Percentiles rank a stretch among this genome's conserved stretches.
phyloP scores from a whole-genome alignment of 805 yeast genomes.

The Teunomyces kruisii region DNA sequence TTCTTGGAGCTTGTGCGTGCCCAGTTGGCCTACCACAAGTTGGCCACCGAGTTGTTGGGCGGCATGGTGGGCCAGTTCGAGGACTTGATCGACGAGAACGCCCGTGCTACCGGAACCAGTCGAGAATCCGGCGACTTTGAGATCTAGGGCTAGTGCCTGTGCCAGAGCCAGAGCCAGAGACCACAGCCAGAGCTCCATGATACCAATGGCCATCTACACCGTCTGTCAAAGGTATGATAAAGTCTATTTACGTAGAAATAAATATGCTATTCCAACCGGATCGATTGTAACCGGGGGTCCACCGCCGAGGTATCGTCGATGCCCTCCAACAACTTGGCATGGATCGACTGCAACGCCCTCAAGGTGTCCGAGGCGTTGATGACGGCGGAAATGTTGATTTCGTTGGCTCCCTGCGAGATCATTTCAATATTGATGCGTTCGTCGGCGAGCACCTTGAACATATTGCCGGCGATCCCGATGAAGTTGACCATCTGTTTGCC shows the following conservation, averaged over 20 bases:
- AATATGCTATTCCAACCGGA: conserved; percentile 15
- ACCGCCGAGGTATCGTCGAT: conserved; percentile 24
- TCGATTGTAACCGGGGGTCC: conserved; percentile 31
- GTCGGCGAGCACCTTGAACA: conserved; percentile 92
- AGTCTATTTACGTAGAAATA: neutral
- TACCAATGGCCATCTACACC: no score
- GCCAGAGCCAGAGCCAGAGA: no score
- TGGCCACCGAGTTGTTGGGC: conserved; percentile 66
- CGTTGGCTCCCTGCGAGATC: conserved; percentile 98
- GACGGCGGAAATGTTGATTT: conserved; percentile 94
- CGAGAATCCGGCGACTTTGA: conserved; percentile 33
- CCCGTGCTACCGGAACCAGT: conserved; percentile 15
- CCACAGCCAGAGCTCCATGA: no score
- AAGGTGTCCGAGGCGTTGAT: conserved; percentile 79
- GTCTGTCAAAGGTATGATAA: conserved; percentile 1
- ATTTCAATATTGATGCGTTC: conserved; percentile 92
- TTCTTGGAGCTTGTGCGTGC: conserved; percentile 71
- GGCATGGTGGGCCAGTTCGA: conserved; percentile 65
- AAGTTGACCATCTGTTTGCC: conserved; percentile 97
- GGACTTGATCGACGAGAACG: conserved; percentile 52
- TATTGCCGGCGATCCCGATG: conserved; percentile 95
- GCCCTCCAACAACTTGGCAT: conserved; percentile 66
- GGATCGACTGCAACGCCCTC: conserved; percentile 84
- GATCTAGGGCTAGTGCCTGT: conserved; percentile 13
- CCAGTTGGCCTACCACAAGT: conserved; percentile 77